Evolutionary conservation across 2,329 filamentous ascomycete species (phyloP).

Genomic region (Fusarium albidum): DNA sequence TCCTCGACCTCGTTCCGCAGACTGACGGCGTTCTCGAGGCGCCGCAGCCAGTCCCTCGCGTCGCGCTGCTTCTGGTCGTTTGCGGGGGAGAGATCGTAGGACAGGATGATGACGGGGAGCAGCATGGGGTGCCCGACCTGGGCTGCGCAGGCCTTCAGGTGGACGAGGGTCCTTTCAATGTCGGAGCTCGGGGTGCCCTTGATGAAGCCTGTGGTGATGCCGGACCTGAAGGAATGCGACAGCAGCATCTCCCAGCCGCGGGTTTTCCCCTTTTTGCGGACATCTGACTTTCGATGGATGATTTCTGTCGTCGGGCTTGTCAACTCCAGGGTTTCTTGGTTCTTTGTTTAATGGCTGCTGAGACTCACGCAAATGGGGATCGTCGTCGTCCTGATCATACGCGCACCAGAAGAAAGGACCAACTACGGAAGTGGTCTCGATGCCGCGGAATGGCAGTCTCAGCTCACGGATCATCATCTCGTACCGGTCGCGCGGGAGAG

Average conservation of each 20-base stretch:
- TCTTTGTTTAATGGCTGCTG: too few relatives aligned
- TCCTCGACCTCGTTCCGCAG: conserved; percentile 67
- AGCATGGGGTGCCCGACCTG: conserved; percentile 67
- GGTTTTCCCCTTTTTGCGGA: conserved; percentile 69
- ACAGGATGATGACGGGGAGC: conserved; percentile 65
- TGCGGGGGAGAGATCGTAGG: conserved; percentile 62
- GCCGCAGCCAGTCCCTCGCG: conserved; percentile 68
- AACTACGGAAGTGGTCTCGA: conserved; percentile 67
- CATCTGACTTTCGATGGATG: conserved; percentile 71
- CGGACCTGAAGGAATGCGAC: conserved; percentile 62
- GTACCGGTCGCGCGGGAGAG: conserved; percentile 59
- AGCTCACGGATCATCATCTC: conserved; percentile 63
- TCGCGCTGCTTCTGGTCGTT: conserved; percentile 70
- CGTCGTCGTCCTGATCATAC: conserved; percentile 63
- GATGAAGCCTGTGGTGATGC: conserved; percentile 66
- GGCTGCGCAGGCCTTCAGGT: conserved; percentile 57
- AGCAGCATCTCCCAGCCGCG: conserved; percentile 72
- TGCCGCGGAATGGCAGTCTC: conserved; percentile 62
- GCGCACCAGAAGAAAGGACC: conserved; percentile 71
- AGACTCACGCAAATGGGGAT: conserved; percentile 64
- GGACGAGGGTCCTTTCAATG: conserved; percentile 57
- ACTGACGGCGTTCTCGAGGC: conserved; percentile 68
- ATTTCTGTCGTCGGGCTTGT: conserved; percentile 56
- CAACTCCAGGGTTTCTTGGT: background rate
- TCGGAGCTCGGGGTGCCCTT: conserved; percentile 69